Conservation (phyloP, 1,284 basidiomycete genomes). For the Trichosporon sp. region DNA sequence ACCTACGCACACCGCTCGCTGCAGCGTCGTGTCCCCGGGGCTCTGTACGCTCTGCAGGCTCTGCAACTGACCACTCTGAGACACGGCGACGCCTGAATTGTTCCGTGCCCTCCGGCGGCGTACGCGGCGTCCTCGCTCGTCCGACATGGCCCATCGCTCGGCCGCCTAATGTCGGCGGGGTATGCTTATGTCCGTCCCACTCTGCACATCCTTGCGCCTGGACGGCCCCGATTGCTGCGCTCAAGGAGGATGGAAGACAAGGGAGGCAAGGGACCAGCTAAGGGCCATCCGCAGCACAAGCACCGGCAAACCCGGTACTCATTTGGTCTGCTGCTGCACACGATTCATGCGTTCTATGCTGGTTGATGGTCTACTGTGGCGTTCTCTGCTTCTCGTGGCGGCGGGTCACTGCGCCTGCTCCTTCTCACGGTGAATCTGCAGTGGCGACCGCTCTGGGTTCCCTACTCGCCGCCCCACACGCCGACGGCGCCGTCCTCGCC, state of each 20-base stretch:
- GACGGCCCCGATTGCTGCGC: background rate
- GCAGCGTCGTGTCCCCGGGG: too few relatives aligned
- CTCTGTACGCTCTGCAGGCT: too few relatives aligned
- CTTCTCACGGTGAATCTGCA: background rate
- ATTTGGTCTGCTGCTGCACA: too few relatives aligned
- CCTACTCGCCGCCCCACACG: conserved; percentile 40
- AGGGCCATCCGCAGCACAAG: background rate
- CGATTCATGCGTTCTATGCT: too few relatives aligned
- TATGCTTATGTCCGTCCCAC: background rate
- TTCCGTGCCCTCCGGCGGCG: background rate
- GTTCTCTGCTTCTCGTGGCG: background rate
- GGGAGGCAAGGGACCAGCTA: too few relatives aligned
- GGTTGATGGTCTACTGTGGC: too few relatives aligned
- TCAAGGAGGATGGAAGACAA: background rate
- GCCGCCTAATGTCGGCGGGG: background rate
- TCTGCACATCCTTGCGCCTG: background rate
- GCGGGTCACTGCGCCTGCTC: too few relatives aligned
- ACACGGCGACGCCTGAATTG: background rate
- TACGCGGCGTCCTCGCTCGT: too few relatives aligned
- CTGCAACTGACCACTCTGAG: too few relatives aligned
- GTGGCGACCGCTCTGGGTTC: too few relatives aligned
- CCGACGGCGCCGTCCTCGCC: conserved; percentile 52
- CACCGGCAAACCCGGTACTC: too few relatives aligned
- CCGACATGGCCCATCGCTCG: background rate
- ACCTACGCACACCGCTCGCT: too few relatives aligned